Evolutionary conservation across 2,329 filamentous ascomycete species (phyloP).

Genomic region (Sclerotinia subarctica): DNA sequence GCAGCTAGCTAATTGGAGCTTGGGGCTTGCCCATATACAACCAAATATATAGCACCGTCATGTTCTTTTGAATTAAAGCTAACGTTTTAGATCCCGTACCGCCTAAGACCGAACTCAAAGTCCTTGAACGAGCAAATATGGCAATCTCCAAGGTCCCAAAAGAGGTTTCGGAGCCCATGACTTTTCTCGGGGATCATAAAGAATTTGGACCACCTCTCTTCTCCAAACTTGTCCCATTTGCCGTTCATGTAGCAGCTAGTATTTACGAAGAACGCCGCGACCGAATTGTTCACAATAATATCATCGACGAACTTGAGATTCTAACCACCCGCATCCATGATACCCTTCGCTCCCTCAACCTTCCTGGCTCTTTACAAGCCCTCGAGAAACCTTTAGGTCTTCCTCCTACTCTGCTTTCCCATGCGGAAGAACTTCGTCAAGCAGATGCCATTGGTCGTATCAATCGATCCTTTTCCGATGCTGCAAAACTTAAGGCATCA

Average conservation of each 20-base stretch:
- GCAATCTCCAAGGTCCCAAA: slow-evolving; percentile 74
- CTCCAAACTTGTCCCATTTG: slow-evolving; percentile 88
- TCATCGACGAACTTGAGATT: slow-evolving; percentile 78
- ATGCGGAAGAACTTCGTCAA: slow-evolving; percentile 91
- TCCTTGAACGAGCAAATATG: slow-evolving; percentile 86
- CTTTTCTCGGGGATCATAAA: slow-evolving; percentile 73
- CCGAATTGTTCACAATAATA: slow-evolving; percentile 81
- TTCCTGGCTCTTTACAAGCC: slow-evolving; percentile 90
- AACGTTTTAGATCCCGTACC: slow-evolving; percentile 64
- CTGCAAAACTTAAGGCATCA: slow-evolving; percentile 79
- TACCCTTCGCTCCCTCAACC: slow-evolving; percentile 74
- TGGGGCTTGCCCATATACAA: not conserved
- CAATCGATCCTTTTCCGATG: slow-evolving; percentile 79
- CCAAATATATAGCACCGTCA: fast-evolving
- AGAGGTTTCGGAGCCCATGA: slow-evolving; percentile 76
- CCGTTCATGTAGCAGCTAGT: slow-evolving; percentile 89
- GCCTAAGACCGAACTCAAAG: slow-evolving; percentile 81
- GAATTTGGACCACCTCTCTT: slow-evolving; percentile 85
- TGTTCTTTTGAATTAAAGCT: slow-evolving; percentile 31
- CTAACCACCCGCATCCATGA: slow-evolving; percentile 79
- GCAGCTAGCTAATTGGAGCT: not conserved
- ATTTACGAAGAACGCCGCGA: slow-evolving; percentile 93
- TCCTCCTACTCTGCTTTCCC: slow-evolving; percentile 78
- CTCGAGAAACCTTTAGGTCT: slow-evolving; percentile 91
- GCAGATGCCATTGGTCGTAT: slow-evolving; percentile 79